Conservation (phyloP, 805 yeast genomes). For the Zygoascus bituminiphila region DNA sequence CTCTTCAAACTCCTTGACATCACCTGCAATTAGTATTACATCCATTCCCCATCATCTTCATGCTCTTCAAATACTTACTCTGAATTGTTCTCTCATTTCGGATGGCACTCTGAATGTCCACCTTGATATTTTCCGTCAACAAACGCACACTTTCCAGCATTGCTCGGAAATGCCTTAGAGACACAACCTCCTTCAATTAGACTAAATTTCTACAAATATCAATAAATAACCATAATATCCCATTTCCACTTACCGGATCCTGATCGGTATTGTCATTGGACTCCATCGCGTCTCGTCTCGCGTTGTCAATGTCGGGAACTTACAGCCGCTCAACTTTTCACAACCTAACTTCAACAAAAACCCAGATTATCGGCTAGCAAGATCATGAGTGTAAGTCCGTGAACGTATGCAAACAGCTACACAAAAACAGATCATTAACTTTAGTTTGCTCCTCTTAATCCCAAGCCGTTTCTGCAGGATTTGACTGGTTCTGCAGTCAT, state of each 20-base stretch:
- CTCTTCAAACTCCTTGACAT: conserved; percentile 1
- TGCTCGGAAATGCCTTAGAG: conserved; percentile 10
- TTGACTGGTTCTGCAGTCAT: conserved; percentile 62
- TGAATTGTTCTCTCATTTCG: conserved; percentile 13
- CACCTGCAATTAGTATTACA: conserved; percentile 3
- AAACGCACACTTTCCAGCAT: conserved; percentile 17
- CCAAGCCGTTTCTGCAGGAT: conserved; percentile 80
- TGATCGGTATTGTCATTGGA: neutral
- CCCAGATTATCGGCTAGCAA: neutral
- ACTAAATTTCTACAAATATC: neutral
- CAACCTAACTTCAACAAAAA: neutral
- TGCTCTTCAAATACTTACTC: conserved; percentile 6
- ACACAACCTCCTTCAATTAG: conserved; percentile 2
- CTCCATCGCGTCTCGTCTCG: neutral
- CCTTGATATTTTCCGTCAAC: conserved; percentile 10
- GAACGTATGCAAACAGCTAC: no score
- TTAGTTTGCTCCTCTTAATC: conserved; percentile 59
- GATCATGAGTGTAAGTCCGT: neutral
- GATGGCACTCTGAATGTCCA: conserved; percentile 12
- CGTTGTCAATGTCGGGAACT: neutral
- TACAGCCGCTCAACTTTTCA: neutral
- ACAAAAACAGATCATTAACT: no score
- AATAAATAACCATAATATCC: neutral
- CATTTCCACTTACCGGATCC: conserved; percentile 3
- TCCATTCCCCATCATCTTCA: neutral